Percentiles rank a stretch among this genome's conserved stretches.
These are phyloP conservation scores for Backusella macrospora DNA, from an alignment of 192 early-diverging fungal genomes.

Conservation along the genomic window DNA sequence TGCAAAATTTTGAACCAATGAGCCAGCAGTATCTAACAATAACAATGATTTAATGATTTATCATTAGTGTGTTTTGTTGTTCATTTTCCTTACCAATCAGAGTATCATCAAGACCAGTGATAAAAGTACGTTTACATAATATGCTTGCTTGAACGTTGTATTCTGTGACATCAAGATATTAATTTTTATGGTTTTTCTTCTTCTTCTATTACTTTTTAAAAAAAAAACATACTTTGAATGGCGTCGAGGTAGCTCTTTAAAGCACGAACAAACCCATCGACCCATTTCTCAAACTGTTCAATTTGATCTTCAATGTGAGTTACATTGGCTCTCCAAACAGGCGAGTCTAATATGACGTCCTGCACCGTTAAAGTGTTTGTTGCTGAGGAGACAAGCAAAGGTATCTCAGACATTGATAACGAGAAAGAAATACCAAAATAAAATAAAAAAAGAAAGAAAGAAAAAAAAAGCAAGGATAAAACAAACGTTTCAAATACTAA, in stretches of 20 bases:
- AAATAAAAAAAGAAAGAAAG: neutral
- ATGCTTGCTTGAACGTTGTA: slow-evolving; percentile 36
- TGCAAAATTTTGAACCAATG: slow-evolving; percentile 45
- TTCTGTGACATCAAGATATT: slow-evolving; percentile 26
- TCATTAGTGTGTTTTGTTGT: neutral
- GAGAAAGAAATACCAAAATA: too few relatives aligned
- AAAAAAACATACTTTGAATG: slow-evolving; percentile 39
- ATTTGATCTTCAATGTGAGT: slow-evolving; percentile 58
- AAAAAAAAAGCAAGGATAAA: neutral
- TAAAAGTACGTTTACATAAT: slow-evolving; percentile 30
- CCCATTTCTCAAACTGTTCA: slow-evolving; percentile 59
- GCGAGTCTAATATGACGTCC: slow-evolving; percentile 57
- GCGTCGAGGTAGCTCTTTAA: slow-evolving; percentile 44
- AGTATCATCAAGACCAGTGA: slow-evolving; percentile 25
- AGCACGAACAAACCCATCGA: slow-evolving; percentile 43
- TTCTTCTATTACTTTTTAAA: too few relatives aligned
- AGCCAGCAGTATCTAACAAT: slow-evolving; percentile 41
- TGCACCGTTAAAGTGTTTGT: slow-evolving; percentile 47
- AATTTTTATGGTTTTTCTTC: slow-evolving; percentile 6
- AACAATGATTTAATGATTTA: neutral
- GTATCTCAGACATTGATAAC: neutral
- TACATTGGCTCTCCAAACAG: slow-evolving; percentile 57
- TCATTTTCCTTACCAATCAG: slow-evolving; percentile 35
- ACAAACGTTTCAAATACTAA: slow-evolving; percentile 16
- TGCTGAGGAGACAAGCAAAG: slow-evolving; percentile 30